Percentiles rank a stretch among this genome's conserved stretches.
These are phyloP conservation scores for Clarireedia paspali DNA, from an alignment of 2,329 filamentous ascomycete genomes.

Conservation along the genomic window DNA sequence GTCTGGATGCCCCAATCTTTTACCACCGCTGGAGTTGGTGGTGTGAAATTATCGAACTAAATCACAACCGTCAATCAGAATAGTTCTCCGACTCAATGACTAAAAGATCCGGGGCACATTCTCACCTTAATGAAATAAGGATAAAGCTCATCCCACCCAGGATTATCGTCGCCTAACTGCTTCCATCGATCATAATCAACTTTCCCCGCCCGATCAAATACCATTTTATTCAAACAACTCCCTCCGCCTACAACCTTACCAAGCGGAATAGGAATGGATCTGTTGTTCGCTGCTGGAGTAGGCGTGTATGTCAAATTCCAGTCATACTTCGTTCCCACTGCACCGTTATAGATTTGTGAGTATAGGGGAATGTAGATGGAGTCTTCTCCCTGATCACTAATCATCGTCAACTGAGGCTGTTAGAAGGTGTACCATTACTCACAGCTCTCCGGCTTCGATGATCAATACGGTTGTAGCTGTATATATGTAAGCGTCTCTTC, in stretches of 20 bases:
- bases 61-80: neutral
- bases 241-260: slow-evolving; percentile 32
- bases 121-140: slow-evolving; percentile 7
- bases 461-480: slow-evolving; percentile 3
- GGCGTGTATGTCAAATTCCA: slow-evolving; percentile 34
- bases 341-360: neutral
- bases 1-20: slow-evolving; percentile 3
- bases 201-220: slow-evolving; percentile 17
- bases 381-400: slow-evolving; percentile 5
- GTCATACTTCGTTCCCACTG: slow-evolving; percentile 32
- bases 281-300: slow-evolving; percentile 27
- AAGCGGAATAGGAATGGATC: slow-evolving; percentile 22
- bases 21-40: neutral
- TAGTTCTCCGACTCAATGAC: neutral
- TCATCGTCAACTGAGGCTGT: neutral
- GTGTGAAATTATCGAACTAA: slow-evolving; percentile 2
- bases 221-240: slow-evolving; percentile 28
- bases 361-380: slow-evolving; percentile 4
- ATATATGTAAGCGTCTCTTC: neutral
- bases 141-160: slow-evolving; percentile 31
- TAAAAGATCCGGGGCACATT: neutral
- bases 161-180: slow-evolving; percentile 35
- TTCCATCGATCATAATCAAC: slow-evolving; percentile 34
- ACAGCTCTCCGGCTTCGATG: slow-evolving; percentile 9
- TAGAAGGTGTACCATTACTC: neutral